Evolutionary conservation across 2,329 filamentous ascomycete species (phyloP).

Genomic region (Simplicillium aogashimaense): DNA sequence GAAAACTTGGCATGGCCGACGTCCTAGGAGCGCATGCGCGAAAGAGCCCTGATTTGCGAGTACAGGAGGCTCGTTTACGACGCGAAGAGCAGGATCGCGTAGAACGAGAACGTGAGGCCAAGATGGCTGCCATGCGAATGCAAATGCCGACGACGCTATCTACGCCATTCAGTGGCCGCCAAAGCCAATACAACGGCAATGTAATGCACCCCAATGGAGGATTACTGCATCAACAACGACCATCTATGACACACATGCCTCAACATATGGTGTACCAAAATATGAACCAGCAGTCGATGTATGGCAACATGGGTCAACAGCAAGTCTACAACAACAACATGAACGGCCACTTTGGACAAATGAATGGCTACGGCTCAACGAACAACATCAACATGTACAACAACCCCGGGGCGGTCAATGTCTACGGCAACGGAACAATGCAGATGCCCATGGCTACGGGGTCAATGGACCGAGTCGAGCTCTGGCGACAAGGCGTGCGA

Average conservation of each 20-base stretch:
- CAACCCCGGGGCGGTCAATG: conserved; percentile 10
- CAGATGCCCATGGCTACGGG: conserved; percentile 10
- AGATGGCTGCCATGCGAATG: conserved; percentile 35
- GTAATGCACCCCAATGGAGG: conserved; percentile 11
- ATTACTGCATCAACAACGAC: conserved; percentile 7
- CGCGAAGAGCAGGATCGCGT: conserved; percentile 30
- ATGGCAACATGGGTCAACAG: conserved; percentile 10
- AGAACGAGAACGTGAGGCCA: conserved; percentile 32
- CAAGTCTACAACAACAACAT: background rate
- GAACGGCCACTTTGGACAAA: too few species aligned
- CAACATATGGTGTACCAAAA: background rate
- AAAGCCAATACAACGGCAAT: conserved; percentile 3
- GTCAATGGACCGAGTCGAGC: conserved; percentile 26
- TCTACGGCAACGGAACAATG: conserved; percentile 13
- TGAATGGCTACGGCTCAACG: too few species aligned
- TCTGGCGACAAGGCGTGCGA: conserved; percentile 31
- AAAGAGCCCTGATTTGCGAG: conserved; percentile 27
- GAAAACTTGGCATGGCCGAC: conserved; percentile 47
- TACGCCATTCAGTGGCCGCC: conserved; percentile 12
- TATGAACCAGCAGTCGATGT: conserved; percentile 8
- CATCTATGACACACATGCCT: background rate
- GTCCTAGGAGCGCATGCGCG: conserved; percentile 37
- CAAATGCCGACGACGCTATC: conserved; percentile 37
- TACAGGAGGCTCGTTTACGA: conserved; percentile 28
- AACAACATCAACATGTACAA: conserved; percentile 2